Evolutionary conservation across 805 yeast species (phyloP).

Genomic region (Kregervanrija fluxuum): DNA sequence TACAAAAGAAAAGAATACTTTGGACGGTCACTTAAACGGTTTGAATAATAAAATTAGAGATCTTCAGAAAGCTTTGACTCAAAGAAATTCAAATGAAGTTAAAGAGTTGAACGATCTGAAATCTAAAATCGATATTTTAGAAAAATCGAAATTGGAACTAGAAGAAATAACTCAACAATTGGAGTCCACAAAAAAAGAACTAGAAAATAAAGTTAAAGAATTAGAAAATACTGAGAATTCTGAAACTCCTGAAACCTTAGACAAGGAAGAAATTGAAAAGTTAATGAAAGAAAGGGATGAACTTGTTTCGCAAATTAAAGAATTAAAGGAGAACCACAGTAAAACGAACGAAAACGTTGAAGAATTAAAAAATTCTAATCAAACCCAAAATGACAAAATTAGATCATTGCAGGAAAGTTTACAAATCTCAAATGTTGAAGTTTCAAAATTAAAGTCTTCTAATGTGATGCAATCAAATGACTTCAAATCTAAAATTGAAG

Average conservation of each 20-base stretch:
- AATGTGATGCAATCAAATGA: neutral
- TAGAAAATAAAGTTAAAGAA: slow-evolving; percentile 8
- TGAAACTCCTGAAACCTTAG: neutral
- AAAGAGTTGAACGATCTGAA: slow-evolving; percentile 9
- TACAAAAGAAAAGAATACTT: slow-evolving; percentile 16
- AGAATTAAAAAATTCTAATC: too few species aligned
- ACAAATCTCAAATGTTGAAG: neutral
- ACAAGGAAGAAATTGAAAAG: neutral
- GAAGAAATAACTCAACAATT: neutral
- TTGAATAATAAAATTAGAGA: slow-evolving; percentile 10
- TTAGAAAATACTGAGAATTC: neutral
- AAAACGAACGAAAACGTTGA: neutral
- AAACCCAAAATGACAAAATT: neutral
- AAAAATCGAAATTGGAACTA: neutral
- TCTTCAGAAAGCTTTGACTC: slow-evolving; percentile 9
- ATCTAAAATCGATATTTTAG: neutral
- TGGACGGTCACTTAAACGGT: slow-evolving; percentile 10
- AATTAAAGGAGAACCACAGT: neutral
- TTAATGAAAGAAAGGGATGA: neutral
- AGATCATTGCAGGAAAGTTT: slow-evolving; percentile 2
- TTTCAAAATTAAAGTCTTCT: neutral
- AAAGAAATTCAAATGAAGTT: slow-evolving; percentile 26
- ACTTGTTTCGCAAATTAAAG: neutral
- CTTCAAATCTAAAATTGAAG: slow-evolving; percentile 6
- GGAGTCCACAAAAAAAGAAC: slow-evolving; percentile 1